Evolutionary conservation across 2,329 filamentous ascomycete genomes (phyloP).

Genomic region (Aspergillus sp.): DNA sequence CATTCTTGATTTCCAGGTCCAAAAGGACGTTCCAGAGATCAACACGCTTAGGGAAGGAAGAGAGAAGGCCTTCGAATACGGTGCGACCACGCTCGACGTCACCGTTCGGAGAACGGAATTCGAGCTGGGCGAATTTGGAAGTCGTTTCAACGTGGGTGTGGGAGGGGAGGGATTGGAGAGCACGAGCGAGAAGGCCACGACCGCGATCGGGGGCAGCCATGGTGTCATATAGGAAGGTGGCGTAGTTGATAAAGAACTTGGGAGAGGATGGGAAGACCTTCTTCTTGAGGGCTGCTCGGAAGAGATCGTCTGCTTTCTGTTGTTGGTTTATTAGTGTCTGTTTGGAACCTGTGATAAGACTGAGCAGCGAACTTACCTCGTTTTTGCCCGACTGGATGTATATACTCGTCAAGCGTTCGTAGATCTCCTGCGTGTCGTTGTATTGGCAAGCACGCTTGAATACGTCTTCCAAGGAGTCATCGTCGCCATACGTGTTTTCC

Average conservation of each 20-base stretch:
- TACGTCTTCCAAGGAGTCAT: slow-evolving; percentile 76
- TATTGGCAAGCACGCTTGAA: slow-evolving; percentile 93
- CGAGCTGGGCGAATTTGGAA: slow-evolving; percentile 84
- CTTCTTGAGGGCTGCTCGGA: slow-evolving; percentile 84
- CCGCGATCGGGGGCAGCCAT: slow-evolving; percentile 69
- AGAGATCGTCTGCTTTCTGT: slow-evolving; percentile 84
- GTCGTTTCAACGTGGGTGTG: slow-evolving; percentile 72
- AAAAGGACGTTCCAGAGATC: slow-evolving; percentile 92
- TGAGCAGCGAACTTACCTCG: slow-evolving; percentile 59
- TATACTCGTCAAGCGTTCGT: slow-evolving; percentile 87
- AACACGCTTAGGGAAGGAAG: slow-evolving; percentile 81
- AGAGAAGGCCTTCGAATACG: slow-evolving; percentile 84
- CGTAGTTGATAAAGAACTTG: slow-evolving; percentile 90
- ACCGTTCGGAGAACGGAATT: slow-evolving; percentile 80
- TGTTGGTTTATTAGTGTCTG: slow-evolving; percentile 25
- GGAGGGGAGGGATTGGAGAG: slow-evolving; percentile 75
- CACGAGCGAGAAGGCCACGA: slow-evolving; percentile 75
- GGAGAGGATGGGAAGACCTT: slow-evolving; percentile 79
- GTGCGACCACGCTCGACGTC: slow-evolving; percentile 90
- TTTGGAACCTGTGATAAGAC: background rate
- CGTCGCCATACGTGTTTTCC: slow-evolving; percentile 84
- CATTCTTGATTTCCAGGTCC: slow-evolving; percentile 71
- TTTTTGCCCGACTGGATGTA: slow-evolving; percentile 89
- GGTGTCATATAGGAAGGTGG: slow-evolving; percentile 82
- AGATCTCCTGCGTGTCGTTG: slow-evolving; percentile 86